Base-by-base conservation (phyloP, 108 stramenopile genomes). In the Fragilariopsis cylindrus region DNA sequence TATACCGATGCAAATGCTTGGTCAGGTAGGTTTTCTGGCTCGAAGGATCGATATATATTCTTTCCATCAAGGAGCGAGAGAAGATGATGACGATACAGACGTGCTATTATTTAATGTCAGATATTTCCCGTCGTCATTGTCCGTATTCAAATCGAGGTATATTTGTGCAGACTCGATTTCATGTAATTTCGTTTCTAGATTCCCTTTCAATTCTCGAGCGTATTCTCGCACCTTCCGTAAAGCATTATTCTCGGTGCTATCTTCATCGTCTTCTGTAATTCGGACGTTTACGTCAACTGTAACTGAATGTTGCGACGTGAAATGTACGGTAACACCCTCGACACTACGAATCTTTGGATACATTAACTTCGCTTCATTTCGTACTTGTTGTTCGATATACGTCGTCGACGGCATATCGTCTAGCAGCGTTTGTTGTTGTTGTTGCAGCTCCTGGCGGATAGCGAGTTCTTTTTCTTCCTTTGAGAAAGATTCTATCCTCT, bases 141-240 rank as follows among this genome's bases (percentile, higher is more conserved):
- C 15, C 9, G 42, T 9, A n/a, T 68, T 68, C 21, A 74, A 62
- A 48, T 74, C 73, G 12, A 74, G 62, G 48, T 74, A 74, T 8
- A 74, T 62, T 1, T 64, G 44, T 3, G 73, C 73, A 16, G 73
- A 64, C 53, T 65, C 60, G 58, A 74, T 74, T 44, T 65, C 73
- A 42, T 74, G 52, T 4, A 74, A 30, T 5, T 50, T 44, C n/a
- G 73, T 65, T 42, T 74, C 60, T 21, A 74, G 63, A 15, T 44
- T 43, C 11, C 18, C 7, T 44, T 74, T 60, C 3, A 74, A 41
- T 9, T 55, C 50, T 50, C 48, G 30, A 30, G 73, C 73, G 6
- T 46, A 41, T 5, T 30, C 48, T 16, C 46, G 64, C 11, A 74
- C 41, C 13, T 52, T 41, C 54, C 18, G 15, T 42, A 74, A 64